These are phyloP conservation scores for Talaromyces sp. DNA, from an alignment of 2,329 filamentous ascomycete genomes.

Conservation along the genomic window DNA sequence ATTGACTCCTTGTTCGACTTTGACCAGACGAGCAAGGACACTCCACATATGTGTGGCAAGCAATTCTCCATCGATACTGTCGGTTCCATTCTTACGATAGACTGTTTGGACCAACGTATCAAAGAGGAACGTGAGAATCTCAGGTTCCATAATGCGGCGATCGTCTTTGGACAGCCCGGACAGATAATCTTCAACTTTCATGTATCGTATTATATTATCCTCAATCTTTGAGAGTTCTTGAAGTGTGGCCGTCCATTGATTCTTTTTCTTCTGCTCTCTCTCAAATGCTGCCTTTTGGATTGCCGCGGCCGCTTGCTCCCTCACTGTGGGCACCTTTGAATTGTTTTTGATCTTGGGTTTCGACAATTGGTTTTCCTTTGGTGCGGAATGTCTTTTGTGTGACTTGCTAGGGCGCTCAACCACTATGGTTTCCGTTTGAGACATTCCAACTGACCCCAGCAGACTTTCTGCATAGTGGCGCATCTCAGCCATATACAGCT, in stretches of 20 bases:
- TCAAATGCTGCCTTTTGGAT: neutral
- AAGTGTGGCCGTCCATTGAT: neutral
- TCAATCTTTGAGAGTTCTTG: neutral
- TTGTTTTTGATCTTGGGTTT: neutral
- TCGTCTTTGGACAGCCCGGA: neutral
- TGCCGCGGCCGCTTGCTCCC: neutral
- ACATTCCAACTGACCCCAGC: constrained; percentile 1
- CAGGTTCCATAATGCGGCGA: neutral
- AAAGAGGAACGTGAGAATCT: neutral
- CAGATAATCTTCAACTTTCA: neutral
- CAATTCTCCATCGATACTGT: neutral
- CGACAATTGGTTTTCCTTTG: neutral
- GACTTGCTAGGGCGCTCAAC: neutral
- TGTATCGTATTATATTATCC: neutral
- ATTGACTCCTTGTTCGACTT: neutral
- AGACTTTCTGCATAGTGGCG: constrained; percentile 6
- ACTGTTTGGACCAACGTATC: neutral
- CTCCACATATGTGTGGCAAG: constrained; percentile 2
- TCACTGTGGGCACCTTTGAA: neutral
- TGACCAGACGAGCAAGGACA: neutral
- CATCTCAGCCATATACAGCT: constrained; percentile 8
- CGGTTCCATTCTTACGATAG: neutral
- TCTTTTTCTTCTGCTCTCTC: neutral
- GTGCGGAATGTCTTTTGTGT: neutral
- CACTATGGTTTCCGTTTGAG: neutral